phyloP scores from a whole-genome alignment of 2,329 filamentous ascomycete genomes.

The Fusarium agapanthi region DNA sequence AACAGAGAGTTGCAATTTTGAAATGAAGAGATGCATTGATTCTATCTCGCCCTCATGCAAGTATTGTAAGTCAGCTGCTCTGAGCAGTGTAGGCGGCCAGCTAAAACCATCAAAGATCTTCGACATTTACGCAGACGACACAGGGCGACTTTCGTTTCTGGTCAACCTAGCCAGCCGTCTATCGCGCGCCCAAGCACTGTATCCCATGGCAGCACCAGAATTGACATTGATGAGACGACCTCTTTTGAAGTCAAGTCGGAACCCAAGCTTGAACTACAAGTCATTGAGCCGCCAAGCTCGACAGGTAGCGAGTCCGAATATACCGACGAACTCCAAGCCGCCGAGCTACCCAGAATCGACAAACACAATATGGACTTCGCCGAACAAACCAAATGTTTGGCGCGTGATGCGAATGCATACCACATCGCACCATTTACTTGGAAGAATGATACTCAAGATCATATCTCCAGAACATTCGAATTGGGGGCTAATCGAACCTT shows the following conservation, averaged over 20 bases:
- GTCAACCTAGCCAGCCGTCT: background rate
- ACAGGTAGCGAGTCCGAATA: background rate
- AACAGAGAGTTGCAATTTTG: background rate
- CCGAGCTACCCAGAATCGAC: background rate
- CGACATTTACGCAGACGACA: background rate
- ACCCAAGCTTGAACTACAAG: background rate
- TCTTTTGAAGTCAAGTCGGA: background rate
- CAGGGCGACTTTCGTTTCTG: background rate
- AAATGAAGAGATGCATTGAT: background rate
- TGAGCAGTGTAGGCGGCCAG: background rate
- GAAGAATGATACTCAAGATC: background rate
- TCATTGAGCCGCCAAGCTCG: background rate
- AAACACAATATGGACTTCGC: background rate
- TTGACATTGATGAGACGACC: background rate
- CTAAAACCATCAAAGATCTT: background rate
- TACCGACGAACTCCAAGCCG: background rate
- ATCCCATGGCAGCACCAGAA: background rate
- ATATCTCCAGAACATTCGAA: no score
- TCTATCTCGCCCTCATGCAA: background rate
- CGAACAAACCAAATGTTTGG: background rate
- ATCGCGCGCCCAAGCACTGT: background rate
- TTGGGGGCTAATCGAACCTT: no score
- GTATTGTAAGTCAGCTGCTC: background rate
- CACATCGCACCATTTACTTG: background rate
- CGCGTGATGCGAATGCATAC: background rate